phyloP scores from a whole-genome alignment of 2,329 filamentous ascomycete genomes.

The Sporothrix luriei region DNA sequence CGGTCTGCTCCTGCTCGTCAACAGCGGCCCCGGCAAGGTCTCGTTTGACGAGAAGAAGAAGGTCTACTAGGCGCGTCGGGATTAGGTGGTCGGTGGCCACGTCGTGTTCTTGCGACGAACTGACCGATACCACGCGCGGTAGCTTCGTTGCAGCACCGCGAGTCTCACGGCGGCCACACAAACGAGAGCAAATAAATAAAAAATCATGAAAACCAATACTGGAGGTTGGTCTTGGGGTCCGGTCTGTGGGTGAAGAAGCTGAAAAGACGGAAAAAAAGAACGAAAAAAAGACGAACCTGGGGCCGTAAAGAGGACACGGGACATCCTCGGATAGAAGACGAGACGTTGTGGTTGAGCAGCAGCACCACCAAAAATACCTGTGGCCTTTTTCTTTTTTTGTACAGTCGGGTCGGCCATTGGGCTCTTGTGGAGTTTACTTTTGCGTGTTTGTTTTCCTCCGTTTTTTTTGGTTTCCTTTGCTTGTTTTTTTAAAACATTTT shows the following conservation, averaged over 20 bases:
- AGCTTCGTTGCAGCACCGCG: background rate
- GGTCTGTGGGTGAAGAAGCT: background rate
- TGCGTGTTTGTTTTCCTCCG: background rate
- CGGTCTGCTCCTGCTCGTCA: slow-evolving; percentile 92
- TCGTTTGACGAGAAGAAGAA: slow-evolving; percentile 99
- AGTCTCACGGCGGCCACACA: slow-evolving; percentile 18
- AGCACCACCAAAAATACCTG: too few species aligned
- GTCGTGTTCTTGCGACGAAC: background rate
- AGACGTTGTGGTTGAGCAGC: too few species aligned
- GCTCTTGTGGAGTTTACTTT: slow-evolving; percentile 6
- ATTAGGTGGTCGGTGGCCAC: background rate
- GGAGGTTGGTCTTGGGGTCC: background rate
- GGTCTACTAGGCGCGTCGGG: slow-evolving; percentile 71
- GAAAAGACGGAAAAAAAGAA: background rate
- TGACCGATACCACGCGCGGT: background rate
- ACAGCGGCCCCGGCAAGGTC: slow-evolving; percentile 97
- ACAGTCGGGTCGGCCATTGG: slow-evolving; percentile 3
- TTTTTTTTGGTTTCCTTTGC: too few species aligned
- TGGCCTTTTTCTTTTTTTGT: background rate
- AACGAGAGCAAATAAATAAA: background rate
- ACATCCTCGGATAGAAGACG: too few species aligned
- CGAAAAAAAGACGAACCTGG: background rate
- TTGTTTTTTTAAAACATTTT: background rate
- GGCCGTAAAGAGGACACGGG: too few species aligned
- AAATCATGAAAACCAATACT: background rate